These are phyloP conservation scores for Sanghuangporus baumii DNA, from an alignment of 1,284 basidiomycete species.

Conservation along the genomic window DNA sequence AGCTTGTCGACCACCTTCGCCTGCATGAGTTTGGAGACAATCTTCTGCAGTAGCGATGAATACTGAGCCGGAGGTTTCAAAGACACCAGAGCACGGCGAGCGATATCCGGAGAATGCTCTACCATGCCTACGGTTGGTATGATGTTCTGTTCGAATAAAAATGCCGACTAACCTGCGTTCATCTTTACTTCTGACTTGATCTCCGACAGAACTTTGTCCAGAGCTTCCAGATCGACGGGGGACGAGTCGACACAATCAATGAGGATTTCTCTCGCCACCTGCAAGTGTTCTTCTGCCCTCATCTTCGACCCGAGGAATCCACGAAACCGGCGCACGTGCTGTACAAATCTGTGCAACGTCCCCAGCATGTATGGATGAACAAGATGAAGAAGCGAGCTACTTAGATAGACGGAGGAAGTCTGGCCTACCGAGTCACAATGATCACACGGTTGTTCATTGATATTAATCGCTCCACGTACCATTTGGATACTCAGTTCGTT, in stretches of 20 bases:
- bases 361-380: constrained; percentile 53
- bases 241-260: constrained; percentile 57
- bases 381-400: constrained; percentile 32
- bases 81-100: constrained; percentile 8
- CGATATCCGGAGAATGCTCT: constrained; percentile 27
- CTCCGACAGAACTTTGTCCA: constrained; percentile 42
- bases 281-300: constrained; percentile 51
- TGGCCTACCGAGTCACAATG: background rate
- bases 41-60: constrained; percentile 21
- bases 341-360: constrained; percentile 42
- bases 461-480: background rate
- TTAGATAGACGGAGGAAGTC: background rate
- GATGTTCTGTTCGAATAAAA: background rate
- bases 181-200: constrained; percentile 27
- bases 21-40: constrained; percentile 40
- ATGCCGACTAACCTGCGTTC: constrained; percentile 8
- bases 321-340: constrained; percentile 54
- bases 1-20: constrained; percentile 53
- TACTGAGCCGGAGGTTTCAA: constrained; percentile 11
- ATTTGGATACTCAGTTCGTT: background rate
- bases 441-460: background rate
- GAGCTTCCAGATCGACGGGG: constrained; percentile 49
- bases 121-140: constrained; percentile 23
- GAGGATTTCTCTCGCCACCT: constrained; percentile 56
- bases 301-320: constrained; percentile 43